Percentiles rank a stretch among this genome's conserved stretches.
Conservation (phyloP, 2,329 filamentous ascomycete species). For the Beauveria rudraprayagi region DNA sequence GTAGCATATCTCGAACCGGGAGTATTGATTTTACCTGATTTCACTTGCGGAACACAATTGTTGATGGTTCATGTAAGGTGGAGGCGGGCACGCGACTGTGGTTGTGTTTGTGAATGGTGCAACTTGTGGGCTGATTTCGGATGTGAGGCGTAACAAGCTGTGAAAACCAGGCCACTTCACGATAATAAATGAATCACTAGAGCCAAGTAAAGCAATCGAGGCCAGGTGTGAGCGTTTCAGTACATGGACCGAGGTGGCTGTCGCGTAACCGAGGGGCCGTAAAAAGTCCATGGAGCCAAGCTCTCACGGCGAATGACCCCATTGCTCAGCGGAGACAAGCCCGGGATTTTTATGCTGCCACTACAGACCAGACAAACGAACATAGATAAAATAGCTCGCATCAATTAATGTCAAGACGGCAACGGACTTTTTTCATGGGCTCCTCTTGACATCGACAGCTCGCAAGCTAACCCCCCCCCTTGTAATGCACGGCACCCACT, state of each 20-base stretch:
- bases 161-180: neutral
- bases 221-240: no score
- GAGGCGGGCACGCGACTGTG: no score
- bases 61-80: neutral
- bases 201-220: no score
- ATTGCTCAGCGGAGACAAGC: neutral
- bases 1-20: slow-evolving; percentile 10
- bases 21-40: slow-evolving; percentile 1
- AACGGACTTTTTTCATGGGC: neutral
- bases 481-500: neutral
- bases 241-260: neutral
- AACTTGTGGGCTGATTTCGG: neutral
- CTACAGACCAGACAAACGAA: neutral
- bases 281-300: neutral
- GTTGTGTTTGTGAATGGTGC: neutral
- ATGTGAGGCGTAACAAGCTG: neutral
- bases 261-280: neutral
- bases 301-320: neutral
- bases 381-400: neutral
- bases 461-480: neutral
- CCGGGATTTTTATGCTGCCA: neutral
- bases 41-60: neutral
- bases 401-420: neutral
- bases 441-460: neutral
- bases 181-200: no score